Base-by-base conservation (phyloP, 2,329 filamentous ascomycete genomes). In the Chalaropsis ovoidea region DNA sequence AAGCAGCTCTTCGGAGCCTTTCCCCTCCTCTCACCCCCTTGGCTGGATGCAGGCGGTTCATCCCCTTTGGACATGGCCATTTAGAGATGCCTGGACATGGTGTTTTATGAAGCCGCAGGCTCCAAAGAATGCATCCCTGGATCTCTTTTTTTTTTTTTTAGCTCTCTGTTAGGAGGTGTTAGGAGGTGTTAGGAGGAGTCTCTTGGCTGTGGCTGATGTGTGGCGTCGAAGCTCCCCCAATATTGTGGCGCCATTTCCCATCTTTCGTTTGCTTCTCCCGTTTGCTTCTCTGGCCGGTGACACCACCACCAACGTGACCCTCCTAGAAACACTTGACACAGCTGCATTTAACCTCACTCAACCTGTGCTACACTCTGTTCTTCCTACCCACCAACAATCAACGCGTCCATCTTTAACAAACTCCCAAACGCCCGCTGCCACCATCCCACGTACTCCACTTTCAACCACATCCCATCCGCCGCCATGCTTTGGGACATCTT, bases 401-500 rank as follows among this genome's bases (percentile, higher is more conserved):
- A 27, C 24, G 19, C 11, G 22, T 52, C 13, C 6, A 11, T 27
- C 11, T 52, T 52, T 6, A 13, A 3, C 24, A 19, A 13, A 52
- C 7, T 35, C 24, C 5, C 17, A 58, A 58, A 58, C 4, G 24
- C 17, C 17, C 54, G 15, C 15, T 31, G 13, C 27, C 27, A 13
- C 7, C 52, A 39, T 39, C n/a, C n/a, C 54, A 39, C 54, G 54
- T 39, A 24, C 54, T 58, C 54, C 19, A 56, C 11, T 27, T 22
- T 56, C 17, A 60, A 42, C 39, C 27, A 42, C 45, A 24, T n/a
- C 52, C 19, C 52, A 54, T 22, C 17, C 43, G 65, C 24, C 24
- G 7, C 54, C 19, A 67, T 67, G 66, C 43, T 67, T 19, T 67
- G 66, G 66, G 63, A 67, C 45, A 64, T 61, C 13, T 67, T 67